phyloP scores from a whole-genome alignment of 495 filamentous ascomycete species.

The Melanomma pulvis-pyrius region DNA sequence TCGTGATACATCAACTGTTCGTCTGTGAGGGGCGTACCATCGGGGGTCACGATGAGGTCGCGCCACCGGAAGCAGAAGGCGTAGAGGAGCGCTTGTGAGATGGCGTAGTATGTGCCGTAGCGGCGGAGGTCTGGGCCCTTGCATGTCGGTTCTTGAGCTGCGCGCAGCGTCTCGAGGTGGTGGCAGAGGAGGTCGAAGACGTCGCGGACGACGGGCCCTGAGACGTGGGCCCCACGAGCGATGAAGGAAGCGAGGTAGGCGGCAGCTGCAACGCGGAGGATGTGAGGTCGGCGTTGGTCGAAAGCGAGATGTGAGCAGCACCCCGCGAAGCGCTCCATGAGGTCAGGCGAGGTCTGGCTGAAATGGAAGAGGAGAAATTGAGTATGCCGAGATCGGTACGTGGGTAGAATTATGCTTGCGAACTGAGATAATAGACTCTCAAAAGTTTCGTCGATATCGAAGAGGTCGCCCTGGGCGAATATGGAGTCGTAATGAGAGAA shows the following conservation, averaged over 20 bases:
- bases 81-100: slow-evolving; percentile 85
- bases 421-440: slow-evolving; percentile 82
- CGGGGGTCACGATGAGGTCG: slow-evolving; percentile 68
- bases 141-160: slow-evolving; percentile 65
- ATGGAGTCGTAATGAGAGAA: slow-evolving; percentile 78
- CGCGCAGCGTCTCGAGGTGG: slow-evolving; percentile 69
- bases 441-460: slow-evolving; percentile 57
- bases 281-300: slow-evolving; percentile 62
- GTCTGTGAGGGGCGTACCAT: slow-evolving; percentile 52
- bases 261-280: slow-evolving; percentile 77
- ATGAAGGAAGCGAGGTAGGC: slow-evolving; percentile 95
- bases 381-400: slow-evolving; percentile 80
- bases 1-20: slow-evolving; percentile 57
- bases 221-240: slow-evolving; percentile 79
- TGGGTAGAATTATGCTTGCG: slow-evolving; percentile 80
- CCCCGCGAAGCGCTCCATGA: slow-evolving; percentile 80
- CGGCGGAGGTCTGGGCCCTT: slow-evolving; percentile 80
- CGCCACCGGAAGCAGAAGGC: slow-evolving; percentile 99
- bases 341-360: slow-evolving; percentile 70
- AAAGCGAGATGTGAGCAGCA: slow-evolving; percentile 72
- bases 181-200: slow-evolving; percentile 75
- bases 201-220: slow-evolving; percentile 70
- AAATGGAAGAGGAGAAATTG: slow-evolving; percentile 96
- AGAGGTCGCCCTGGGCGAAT: slow-evolving; percentile 56
- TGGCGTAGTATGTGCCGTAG: slow-evolving; percentile 83